Percentiles rank a stretch among this genome's conserved stretches.
These are phyloP conservation scores for Rhizopogon salebrosus DNA, from an alignment of 768 basidiomycete genomes.

Conservation along the genomic window DNA sequence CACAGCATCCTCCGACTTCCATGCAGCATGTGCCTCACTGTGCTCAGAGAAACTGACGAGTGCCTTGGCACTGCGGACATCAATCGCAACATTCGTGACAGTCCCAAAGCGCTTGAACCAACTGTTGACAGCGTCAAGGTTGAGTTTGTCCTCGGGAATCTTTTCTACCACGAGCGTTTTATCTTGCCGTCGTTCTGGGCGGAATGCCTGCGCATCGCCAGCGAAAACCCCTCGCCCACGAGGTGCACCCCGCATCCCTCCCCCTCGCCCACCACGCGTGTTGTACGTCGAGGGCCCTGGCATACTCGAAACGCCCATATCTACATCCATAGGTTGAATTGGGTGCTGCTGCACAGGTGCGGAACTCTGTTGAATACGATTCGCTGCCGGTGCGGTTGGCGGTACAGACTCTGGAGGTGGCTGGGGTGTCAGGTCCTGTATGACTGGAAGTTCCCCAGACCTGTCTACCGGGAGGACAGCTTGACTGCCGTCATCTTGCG, in stretches of 20 bases:
- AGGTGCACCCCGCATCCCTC: slow-evolving; percentile 39
- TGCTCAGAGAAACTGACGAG: slow-evolving; percentile 84
- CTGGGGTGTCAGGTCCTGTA: slow-evolving; percentile 75
- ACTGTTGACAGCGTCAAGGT: slow-evolving; percentile 69
- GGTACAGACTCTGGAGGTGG: slow-evolving; percentile 28
- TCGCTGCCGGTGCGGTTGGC: slow-evolving; percentile 20
- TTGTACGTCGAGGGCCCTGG: slow-evolving; percentile 14
- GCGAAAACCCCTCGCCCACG: slow-evolving; percentile 54
- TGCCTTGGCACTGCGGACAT: slow-evolving; percentile 68
- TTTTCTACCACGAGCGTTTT: slow-evolving; percentile 92
- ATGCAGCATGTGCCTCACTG: slow-evolving; percentile 80
- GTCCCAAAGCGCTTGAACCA: slow-evolving; percentile 93
- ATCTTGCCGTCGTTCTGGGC: slow-evolving; percentile 60
- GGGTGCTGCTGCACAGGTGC: slow-evolving; percentile 7
- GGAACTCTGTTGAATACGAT: slow-evolving; percentile 2
- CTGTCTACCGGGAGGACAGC: slow-evolving; percentile 33
- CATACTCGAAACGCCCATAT: slow-evolving; percentile 30
- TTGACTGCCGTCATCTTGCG: slow-evolving; percentile 46
- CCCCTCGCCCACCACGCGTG: slow-evolving; percentile 24
- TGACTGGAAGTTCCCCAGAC: slow-evolving; percentile 76
- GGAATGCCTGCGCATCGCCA: slow-evolving; percentile 62
- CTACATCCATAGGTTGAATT: slow-evolving; percentile 26
- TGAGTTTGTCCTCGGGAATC: slow-evolving; percentile 81
- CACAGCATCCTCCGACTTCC: slow-evolving; percentile 93
- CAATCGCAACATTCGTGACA: slow-evolving; percentile 89